A percentile compares a stretch with the other conserved stretches of the same genome.
Evolutionary conservation across 192 early-diverging fungal genomes (phyloP).

Genomic region (Glomus cerebriforme): DNA sequence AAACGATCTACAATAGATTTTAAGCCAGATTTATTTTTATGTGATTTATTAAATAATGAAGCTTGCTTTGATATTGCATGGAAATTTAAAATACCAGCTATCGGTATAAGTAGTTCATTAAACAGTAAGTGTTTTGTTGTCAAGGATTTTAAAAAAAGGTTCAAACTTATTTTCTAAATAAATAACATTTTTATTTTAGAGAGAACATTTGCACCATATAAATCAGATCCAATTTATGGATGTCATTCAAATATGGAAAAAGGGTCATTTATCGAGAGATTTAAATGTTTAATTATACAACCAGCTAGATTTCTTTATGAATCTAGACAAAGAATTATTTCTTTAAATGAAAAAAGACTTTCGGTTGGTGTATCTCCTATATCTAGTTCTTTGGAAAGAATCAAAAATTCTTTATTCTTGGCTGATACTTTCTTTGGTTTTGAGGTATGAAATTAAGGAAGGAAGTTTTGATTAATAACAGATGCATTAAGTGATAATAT

Average conservation of each 20-base stretch:
- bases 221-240: constrained; percentile 16
- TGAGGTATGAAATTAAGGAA: constrained; percentile 3
- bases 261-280: constrained; percentile 5
- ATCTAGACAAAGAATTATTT: not conserved
- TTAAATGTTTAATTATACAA: constrained; percentile 7
- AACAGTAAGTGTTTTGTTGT: not conserved
- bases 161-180: not conserved
- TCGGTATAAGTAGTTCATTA: not conserved
- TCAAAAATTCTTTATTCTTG: constrained; percentile 13
- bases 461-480: too few relatives aligned
- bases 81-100: not conserved
- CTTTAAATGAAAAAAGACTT: constrained; percentile 3
- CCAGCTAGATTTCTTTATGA: not conserved
- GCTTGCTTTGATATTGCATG: constrained; percentile 25
- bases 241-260: constrained; percentile 22
- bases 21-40: constrained; percentile 16
- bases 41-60: not conserved
- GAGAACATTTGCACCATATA: constrained; percentile 2
- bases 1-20: not conserved
- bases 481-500: not conserved
- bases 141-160: not conserved
- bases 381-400: constrained; percentile 1
- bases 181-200: not conserved
- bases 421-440: constrained; percentile 31
- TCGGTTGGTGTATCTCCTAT: not conserved